phyloP scores from a whole-genome alignment of 2,329 filamentous ascomycete genomes.

The Alternaria metachromatica region DNA sequence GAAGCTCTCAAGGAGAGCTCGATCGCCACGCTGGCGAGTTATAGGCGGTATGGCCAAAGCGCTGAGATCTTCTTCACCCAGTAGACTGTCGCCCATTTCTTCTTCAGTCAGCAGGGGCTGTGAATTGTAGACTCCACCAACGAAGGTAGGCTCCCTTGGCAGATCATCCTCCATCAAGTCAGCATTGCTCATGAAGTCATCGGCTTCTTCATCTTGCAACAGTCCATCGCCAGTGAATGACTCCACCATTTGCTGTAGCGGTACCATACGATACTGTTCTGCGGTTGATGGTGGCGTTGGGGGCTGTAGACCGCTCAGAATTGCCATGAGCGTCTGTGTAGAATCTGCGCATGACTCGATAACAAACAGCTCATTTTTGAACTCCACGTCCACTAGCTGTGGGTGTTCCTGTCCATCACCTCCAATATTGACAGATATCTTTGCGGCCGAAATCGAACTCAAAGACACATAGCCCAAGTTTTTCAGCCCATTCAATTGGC shows the following conservation, averaged over 20 bases:
- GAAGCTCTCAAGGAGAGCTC: constrained; percentile 56
- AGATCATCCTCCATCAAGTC: constrained; percentile 52
- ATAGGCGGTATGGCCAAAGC: constrained; percentile 42
- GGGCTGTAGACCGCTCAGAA: constrained; percentile 80
- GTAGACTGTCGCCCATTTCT: constrained; percentile 51
- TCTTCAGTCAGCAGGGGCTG: constrained; percentile 50
- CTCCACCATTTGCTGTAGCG: constrained; percentile 84
- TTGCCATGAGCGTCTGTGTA: constrained; percentile 84
- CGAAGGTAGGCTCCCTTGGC: constrained; percentile 52
- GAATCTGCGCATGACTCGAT: constrained; percentile 97
- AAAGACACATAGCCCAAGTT: constrained; percentile 82
- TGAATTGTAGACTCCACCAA: constrained; percentile 63
- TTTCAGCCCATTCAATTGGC: constrained; percentile 59
- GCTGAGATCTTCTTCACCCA: constrained; percentile 50
- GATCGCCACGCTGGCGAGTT: constrained; percentile 43
- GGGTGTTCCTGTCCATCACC: constrained; percentile 63
- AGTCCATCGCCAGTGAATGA: constrained; percentile 91
- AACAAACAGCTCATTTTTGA: constrained; percentile 85
- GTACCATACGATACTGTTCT: constrained; percentile 84
- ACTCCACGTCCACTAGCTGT: constrained; percentile 76
- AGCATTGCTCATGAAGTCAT: constrained; percentile 48
- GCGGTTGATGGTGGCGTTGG: constrained; percentile 82
- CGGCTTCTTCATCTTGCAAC: constrained; percentile 63
- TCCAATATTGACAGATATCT: constrained; percentile 67
- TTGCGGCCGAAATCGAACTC: constrained; percentile 84